Base-by-base conservation (phyloP, 2,329 filamentous ascomycete species). In the Lasiodiplodia sp. region DNA sequence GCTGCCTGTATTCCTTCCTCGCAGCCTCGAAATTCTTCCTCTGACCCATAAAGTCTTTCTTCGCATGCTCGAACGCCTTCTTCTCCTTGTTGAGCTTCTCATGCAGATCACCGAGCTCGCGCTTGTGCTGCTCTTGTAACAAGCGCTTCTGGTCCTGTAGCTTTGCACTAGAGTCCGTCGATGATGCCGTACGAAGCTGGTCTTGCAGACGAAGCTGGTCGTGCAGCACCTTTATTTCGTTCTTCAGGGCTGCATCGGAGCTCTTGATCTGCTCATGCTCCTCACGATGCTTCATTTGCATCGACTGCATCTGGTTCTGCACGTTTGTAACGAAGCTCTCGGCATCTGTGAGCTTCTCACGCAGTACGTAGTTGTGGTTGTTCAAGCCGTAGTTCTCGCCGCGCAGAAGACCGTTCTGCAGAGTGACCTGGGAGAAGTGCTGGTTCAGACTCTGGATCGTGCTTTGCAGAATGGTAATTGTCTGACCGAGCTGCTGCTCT, bases 341-440 rank as follows among this genome's bases (percentile, higher is more conserved):
- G n/a, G 28, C 3, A 2, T 55, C 6, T 34, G 52, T 21, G 7
- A 31, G 4, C 18, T 28, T 65, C 31, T 55, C 47, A 34, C 62
- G 47, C 8, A 65, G 21, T 12, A 55, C 21, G n/a, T 38, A 16
- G n/a, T 65, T 55, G 14, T 44, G 31, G 14, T 38, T 55, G 7
- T 4, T 6, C 21, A 65, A n/a, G 6, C 40, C 49, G 10, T n/a
- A n/a, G 2, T 38, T 55, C 25, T 65, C 62, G 21, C 47, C 62
- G 18, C 62, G 62, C 11, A 65, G 18, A 6, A 53, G 49, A 25
- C 62, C 62, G 16, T 37, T 65, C n/a, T 65, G 47, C 3, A 65
- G 49, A 53, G 47, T 40, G 12, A 65, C 31, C 34, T 40, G 28
- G 4, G 62, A 65, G 11, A 65, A 7, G 14, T 52, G 53, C 40